Base-by-base conservation (phyloP, 2,329 filamentous ascomycete species). In the Fusarium begoniae region DNA sequence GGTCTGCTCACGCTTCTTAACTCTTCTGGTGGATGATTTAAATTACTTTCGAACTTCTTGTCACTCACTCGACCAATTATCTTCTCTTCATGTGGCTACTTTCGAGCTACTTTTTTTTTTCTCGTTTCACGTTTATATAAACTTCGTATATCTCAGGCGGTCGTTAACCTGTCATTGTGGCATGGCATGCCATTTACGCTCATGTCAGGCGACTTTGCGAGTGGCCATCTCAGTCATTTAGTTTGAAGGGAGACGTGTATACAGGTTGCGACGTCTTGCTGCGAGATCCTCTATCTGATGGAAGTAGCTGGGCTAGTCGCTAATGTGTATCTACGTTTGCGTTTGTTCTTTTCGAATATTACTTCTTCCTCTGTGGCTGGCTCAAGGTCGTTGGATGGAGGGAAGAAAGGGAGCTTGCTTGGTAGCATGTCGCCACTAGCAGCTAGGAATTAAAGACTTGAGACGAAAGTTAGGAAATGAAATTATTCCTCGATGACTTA, bases 261-360 rank as follows among this genome's bases (percentile, higher is more conserved):
- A 71, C 51, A 65, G 64, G 66, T 69, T 56, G 68, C 66, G 76
- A 65, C 53, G 63, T 58, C 63, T 66, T 66, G 63, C 64, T 59
- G 44, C 63, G 68, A 58, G 64, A 62, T 56, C 59, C 66, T 56
- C 57, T 57, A 50, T 45, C 14, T 17, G 38, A 53, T 53, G 32
- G 50, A 38, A 28, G 56, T 68, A 69, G 65, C 70, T 72, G 75
- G 70, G 75, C 72, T 75, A 77, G 74, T 77, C 74, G 77, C 74
- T 73, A 77, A 79, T 76, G 77, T 79, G 70, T 77, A 79, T 77
- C 73, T 78, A 75, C 53, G 66, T 70, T 77, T 66, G 60, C 54
- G 65, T 66, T 62, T 73, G 47, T 74, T 63, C 59, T 70, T 78
- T 74, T 75, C 70, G 67, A 72, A 74, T 78, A 72, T 75, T 56